These are phyloP conservation scores for Metschnikowia vanudenii DNA, from an alignment of 805 yeast genomes.

Conservation along the genomic window DNA sequence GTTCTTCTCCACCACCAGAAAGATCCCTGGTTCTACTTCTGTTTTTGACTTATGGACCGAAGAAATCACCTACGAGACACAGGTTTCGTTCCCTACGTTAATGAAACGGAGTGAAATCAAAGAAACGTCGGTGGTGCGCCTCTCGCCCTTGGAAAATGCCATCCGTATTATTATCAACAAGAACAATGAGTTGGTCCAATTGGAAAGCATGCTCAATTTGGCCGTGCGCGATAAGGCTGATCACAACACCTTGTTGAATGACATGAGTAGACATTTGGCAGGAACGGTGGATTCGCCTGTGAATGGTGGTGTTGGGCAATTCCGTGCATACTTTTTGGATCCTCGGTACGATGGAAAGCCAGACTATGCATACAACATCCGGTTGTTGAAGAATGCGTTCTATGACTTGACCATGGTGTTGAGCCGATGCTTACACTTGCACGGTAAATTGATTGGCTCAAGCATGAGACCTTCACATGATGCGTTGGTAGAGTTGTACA, in stretches of 20 bases:
- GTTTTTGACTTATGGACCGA: conserved; percentile 85
- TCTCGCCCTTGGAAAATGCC: conserved; percentile 87
- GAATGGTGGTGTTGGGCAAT: conserved; percentile 88
- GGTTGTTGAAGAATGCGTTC: conserved; percentile 51
- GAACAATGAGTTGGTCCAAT: conserved; percentile 67
- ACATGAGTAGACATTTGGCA: conserved; percentile 65
- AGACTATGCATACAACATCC: conserved; percentile 29
- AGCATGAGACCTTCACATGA: conserved; percentile 62
- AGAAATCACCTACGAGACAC: conserved; percentile 75
- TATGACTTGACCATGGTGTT: conserved; percentile 66
- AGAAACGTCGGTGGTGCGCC: conserved; percentile 43
- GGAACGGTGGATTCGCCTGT: conserved; percentile 93
- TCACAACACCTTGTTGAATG: conserved; percentile 51
- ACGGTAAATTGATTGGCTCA: conserved; percentile 60
- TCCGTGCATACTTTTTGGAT: conserved; percentile 61
- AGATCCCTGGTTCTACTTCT: conserved; percentile 69
- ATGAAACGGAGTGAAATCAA: conserved; percentile 80
- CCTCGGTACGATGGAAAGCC: conserved; percentile 33
- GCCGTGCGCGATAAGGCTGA: conserved; percentile 52
- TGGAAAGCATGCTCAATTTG: conserved; percentile 59
- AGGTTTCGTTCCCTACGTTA: conserved; percentile 78
- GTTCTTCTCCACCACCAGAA: conserved; percentile 65
- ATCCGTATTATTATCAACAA: conserved; percentile 62
- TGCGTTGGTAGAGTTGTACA: conserved; percentile 61
- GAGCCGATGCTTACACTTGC: conserved; percentile 64